These are phyloP conservation scores for Fusarium robinianum DNA, from an alignment of 2,329 filamentous ascomycete species.

Conservation along the genomic window DNA sequence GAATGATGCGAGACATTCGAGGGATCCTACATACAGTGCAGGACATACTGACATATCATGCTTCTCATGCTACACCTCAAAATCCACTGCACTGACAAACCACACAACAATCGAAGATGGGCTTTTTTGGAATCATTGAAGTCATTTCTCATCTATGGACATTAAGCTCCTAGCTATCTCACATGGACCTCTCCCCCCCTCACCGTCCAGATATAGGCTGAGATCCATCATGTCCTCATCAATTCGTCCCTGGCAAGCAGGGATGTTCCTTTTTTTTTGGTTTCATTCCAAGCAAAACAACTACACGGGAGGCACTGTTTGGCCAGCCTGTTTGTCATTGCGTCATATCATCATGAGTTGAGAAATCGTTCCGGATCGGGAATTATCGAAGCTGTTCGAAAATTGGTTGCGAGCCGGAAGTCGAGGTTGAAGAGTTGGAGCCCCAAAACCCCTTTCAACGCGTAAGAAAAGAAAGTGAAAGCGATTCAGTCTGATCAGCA, in stretches of 20 bases:
- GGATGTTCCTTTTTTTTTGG: constrained; percentile 5
- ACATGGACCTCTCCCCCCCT: constrained; percentile 8
- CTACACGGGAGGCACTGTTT: constrained; percentile 38
- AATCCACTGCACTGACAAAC: background rate
- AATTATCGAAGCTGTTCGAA: constrained; percentile 13
- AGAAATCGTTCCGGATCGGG: constrained; percentile 23
- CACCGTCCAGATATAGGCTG: constrained; percentile 7
- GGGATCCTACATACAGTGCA: too few relatives aligned
- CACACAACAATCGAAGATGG: too few relatives aligned
- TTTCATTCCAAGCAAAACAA: constrained; percentile 21
- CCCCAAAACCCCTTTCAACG: too few relatives aligned
- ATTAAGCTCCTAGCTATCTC: constrained; percentile 25
- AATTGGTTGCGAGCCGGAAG: constrained; percentile 8
- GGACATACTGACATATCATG: too few relatives aligned
- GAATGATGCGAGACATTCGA: constrained; percentile 18
- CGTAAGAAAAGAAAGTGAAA: constrained; percentile 4
- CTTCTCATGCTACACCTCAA: too few relatives aligned
- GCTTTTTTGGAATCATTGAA: constrained; percentile 24
- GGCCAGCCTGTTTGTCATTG: constrained; percentile 34
- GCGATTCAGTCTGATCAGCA: constrained; percentile 9
- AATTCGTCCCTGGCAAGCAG: constrained; percentile 7
- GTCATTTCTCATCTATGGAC: constrained; percentile 38
- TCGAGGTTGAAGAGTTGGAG: constrained; percentile 14
- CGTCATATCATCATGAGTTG: constrained; percentile 39
- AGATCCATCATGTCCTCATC: constrained; percentile 29